Conservation (phyloP, 768 basidiomycete genomes). For the Mycena amicta region DNA sequence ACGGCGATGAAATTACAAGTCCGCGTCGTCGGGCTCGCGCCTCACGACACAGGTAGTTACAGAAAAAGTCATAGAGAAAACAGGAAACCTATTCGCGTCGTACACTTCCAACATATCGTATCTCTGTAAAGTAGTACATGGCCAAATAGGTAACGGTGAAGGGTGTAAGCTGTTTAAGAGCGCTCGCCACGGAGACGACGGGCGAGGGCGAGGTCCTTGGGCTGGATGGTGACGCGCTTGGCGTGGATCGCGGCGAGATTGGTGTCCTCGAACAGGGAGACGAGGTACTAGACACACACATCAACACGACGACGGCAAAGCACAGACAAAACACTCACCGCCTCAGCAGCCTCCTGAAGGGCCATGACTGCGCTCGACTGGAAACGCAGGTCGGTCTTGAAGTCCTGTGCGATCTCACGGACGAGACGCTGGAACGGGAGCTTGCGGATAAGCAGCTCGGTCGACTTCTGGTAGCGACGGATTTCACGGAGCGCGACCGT, state of each 20-base stretch:
- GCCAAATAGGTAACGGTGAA: neutral
- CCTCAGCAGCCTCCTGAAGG: constrained; percentile 67
- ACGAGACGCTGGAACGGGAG: constrained; percentile 48
- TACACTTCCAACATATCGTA: too few species aligned
- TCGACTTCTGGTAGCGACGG: neutral
- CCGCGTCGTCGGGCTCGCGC: too few species aligned
- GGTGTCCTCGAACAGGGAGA: neutral
- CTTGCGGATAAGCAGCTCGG: neutral
- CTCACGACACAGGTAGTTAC: too few species aligned
- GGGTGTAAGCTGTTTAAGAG: neutral
- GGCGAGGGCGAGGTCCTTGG: neutral
- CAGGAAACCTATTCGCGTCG: too few species aligned
- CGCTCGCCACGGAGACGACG: neutral
- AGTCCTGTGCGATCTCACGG: constrained; percentile 73
- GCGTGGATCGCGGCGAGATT: neutral
- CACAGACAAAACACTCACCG: constrained; percentile 25
- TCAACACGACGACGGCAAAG: neutral
- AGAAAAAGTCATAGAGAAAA: too few species aligned
- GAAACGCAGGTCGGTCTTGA: constrained; percentile 73
- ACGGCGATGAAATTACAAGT: too few species aligned
- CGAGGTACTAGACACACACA: neutral
- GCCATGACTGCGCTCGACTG: constrained; percentile 72
- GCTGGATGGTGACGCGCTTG: neutral
- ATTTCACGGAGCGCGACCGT: neutral
- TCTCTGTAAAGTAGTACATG: too few species aligned